Conservation (phyloP, 2,329 filamentous ascomycete species). For the Didymella lethalis region DNA sequence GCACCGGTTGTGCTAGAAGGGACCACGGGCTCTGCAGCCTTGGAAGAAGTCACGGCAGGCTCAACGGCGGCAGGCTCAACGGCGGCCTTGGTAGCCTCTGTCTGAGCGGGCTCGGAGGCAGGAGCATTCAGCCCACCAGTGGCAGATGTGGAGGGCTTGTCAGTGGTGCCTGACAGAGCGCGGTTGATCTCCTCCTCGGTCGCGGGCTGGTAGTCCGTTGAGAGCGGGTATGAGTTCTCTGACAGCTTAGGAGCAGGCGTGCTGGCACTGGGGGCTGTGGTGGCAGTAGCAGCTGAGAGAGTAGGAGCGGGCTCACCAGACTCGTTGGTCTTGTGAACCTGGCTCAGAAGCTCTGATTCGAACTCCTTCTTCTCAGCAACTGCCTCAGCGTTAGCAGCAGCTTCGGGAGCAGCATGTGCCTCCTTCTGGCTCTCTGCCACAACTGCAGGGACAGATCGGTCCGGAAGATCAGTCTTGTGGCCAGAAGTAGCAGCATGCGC, state of each 20-base stretch:
- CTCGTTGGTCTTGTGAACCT: slow-evolving; percentile 58
- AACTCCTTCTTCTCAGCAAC: slow-evolving; percentile 75
- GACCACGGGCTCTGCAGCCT: slow-evolving; percentile 11
- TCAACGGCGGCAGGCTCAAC: slow-evolving; percentile 33
- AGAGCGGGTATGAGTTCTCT: slow-evolving; percentile 11
- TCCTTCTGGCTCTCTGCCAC: slow-evolving; percentile 76
- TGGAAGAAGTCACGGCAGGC: background rate
- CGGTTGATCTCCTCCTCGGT: slow-evolving; percentile 14
- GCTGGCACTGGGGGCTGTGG: slow-evolving; percentile 42
- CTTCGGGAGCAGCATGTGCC: slow-evolving; percentile 69
- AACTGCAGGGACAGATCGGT: slow-evolving; percentile 60
- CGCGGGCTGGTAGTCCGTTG: slow-evolving; percentile 17
- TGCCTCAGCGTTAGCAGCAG: slow-evolving; percentile 68
- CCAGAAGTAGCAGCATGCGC: slow-evolving; percentile 21
- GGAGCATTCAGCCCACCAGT: slow-evolving; percentile 48
- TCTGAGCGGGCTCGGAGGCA: slow-evolving; percentile 42
- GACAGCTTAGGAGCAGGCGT: slow-evolving; percentile 14
- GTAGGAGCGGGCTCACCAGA: slow-evolving; percentile 56
- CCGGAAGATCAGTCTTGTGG: slow-evolving; percentile 38
- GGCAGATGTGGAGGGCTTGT: slow-evolving; percentile 25
- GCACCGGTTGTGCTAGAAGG: slow-evolving; percentile 19
- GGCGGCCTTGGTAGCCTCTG: slow-evolving; percentile 47
- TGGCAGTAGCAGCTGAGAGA: slow-evolving; percentile 46
- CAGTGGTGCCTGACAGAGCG: slow-evolving; percentile 7
- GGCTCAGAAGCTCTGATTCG: slow-evolving; percentile 75